Conservation (phyloP, 148 eudicot species). For the Chenopodium quinoa region DNA sequence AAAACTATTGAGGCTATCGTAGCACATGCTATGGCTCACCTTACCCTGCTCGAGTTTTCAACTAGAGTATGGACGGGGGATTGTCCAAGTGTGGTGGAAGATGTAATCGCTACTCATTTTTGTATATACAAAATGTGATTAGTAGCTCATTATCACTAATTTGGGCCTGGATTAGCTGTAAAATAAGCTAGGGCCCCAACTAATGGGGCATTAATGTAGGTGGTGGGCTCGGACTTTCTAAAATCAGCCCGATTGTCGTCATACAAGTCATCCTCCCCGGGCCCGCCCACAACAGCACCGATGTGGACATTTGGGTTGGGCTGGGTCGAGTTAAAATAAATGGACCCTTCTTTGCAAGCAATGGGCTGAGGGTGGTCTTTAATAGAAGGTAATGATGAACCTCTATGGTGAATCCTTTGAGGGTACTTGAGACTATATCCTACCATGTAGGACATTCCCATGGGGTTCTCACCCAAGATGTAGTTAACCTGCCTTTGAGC, state of each 20-base stretch:
- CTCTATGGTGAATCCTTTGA: constrained; percentile 77
- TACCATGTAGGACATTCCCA: constrained; percentile 88
- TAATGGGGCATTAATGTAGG: constrained; percentile 92
- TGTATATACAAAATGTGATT: constrained; percentile 9
- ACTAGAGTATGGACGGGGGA: no score
- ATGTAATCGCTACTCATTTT: no score
- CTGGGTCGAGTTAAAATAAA: constrained; percentile 56
- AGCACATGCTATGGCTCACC: no score
- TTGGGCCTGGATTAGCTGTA: constrained; percentile 53
- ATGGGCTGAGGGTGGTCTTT: constrained; percentile 58
- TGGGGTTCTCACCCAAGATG: constrained; percentile 86
- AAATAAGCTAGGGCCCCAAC: constrained; percentile 89
- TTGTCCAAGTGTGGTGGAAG: no score
- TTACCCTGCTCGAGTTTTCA: no score
- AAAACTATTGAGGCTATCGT: background rate
- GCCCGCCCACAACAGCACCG: constrained; percentile 94
- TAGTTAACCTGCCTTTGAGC: constrained; percentile 85
- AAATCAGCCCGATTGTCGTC: constrained; percentile 78
- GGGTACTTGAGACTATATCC: constrained; percentile 70
- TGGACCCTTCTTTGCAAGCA: constrained; percentile 72
- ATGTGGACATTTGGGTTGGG: constrained; percentile 72
- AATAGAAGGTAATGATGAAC: constrained; percentile 71
- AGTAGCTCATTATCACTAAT: constrained; percentile 24
- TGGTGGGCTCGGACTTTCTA: constrained; percentile 82
- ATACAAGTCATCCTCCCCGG: constrained; percentile 66